Evolutionary conservation across 192 early-diverging fungal species (phyloP).

Genomic region (Dissophora globulifera): DNA sequence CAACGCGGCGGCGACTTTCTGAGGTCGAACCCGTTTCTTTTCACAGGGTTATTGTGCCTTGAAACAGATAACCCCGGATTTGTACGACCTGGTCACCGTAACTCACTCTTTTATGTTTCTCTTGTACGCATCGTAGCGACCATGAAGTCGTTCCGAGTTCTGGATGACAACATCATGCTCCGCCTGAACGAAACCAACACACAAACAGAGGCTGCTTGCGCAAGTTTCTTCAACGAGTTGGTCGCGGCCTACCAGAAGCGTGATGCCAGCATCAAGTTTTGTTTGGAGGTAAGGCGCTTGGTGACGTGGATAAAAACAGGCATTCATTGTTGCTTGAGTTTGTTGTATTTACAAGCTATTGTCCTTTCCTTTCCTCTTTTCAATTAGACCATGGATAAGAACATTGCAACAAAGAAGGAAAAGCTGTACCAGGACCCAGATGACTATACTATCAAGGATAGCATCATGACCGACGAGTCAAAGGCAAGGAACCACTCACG

Average conservation of each 20-base stretch:
- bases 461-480: constrained; percentile 65
- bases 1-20: too few relatives aligned
- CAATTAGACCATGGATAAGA: constrained; percentile 49
- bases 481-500: constrained; percentile 52
- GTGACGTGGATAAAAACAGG: too few relatives aligned
- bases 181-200: constrained; percentile 81
- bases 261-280: constrained; percentile 73
- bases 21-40: too few relatives aligned
- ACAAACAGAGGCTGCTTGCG: constrained; percentile 67
- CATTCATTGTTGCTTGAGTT: too few relatives aligned
- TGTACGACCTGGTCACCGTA: too few relatives aligned
- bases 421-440: constrained; percentile 65
- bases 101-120: neutral
- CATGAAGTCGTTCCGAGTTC: constrained; percentile 74
- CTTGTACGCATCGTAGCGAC: constrained; percentile 57
- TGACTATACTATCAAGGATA: constrained; percentile 63
- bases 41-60: neutral
- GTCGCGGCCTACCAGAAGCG: constrained; percentile 72
- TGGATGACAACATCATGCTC: constrained; percentile 87
- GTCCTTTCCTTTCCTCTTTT: too few relatives aligned
- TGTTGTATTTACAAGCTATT: too few relatives aligned
- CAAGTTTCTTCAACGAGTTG: constrained; percentile 72
- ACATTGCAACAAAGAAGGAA: constrained; percentile 55
- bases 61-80: too few relatives aligned
- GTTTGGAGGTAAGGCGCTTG: constrained; percentile 66